These are phyloP conservation scores for Sporisorium exsertum DNA, from an alignment of 1,284 basidiomycete genomes.

Conservation along the genomic window DNA sequence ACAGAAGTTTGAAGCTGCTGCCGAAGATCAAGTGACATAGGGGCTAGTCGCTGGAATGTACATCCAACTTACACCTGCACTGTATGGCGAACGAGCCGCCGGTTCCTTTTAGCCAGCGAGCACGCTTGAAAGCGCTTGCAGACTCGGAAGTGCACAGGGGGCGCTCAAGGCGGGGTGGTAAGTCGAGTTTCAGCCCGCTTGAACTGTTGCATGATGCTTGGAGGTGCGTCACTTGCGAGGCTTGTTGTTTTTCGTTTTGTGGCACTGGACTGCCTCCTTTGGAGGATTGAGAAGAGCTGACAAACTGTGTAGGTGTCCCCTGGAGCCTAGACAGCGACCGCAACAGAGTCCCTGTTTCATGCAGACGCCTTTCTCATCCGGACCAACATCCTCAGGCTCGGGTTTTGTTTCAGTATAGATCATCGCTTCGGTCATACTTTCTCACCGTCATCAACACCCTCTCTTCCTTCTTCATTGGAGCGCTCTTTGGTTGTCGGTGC, in stretches of 20 bases:
- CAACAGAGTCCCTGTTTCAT: not conserved
- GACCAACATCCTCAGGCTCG: not conserved
- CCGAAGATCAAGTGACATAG: not conserved
- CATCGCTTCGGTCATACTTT: not conserved
- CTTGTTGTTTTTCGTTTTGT: not conserved
- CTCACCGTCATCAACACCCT: not conserved
- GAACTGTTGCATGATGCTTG: not conserved
- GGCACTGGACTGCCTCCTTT: too few relatives aligned
- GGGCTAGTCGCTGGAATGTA: not conserved
- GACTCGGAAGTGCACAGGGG: not conserved
- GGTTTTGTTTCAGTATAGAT: not conserved
- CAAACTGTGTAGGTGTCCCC: not conserved
- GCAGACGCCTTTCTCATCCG: not conserved
- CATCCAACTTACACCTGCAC: not conserved
- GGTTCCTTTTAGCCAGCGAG: not conserved
- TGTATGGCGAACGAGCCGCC: not conserved
- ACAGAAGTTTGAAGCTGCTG: not conserved
- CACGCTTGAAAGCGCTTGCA: not conserved
- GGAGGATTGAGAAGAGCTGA: too few relatives aligned
- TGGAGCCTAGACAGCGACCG: not conserved
- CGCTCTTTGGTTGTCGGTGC: conserved; percentile 10
- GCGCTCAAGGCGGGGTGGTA: not conserved
- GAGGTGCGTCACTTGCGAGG: not conserved
- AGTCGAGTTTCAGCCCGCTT: not conserved
- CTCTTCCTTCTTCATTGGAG: not conserved